Evolutionary conservation across 2,329 filamentous ascomycete genomes (phyloP).

Genomic region (Fusarium pseudograminearum): DNA sequence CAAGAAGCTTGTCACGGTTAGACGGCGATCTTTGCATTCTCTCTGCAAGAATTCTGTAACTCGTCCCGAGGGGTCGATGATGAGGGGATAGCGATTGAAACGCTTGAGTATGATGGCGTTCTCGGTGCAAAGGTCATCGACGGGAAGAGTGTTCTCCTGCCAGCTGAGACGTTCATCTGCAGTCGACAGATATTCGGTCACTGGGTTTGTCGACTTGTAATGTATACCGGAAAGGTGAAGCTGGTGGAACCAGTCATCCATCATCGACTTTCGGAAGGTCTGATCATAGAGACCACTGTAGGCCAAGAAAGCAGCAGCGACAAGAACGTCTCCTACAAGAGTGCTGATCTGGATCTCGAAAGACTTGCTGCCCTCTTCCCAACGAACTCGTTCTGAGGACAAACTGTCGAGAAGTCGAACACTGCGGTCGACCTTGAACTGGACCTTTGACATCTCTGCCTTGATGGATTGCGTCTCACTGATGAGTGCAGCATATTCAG

Average conservation of each 20-base stretch:
- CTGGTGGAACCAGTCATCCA: slow-evolving; percentile 97
- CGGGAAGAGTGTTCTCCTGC: slow-evolving; percentile 93
- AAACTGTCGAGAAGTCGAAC: slow-evolving; percentile 93
- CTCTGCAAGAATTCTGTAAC: slow-evolving; percentile 96
- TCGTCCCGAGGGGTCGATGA: slow-evolving; percentile 96
- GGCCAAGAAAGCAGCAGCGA: slow-evolving; percentile 96
- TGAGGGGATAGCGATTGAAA: slow-evolving; percentile 98
- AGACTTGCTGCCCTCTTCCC: slow-evolving; percentile 97
- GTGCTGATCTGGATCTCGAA: slow-evolving; percentile 99
- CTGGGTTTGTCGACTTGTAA: slow-evolving; percentile 92
- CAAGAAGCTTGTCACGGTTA: slow-evolving; percentile 97
- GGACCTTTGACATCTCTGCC: slow-evolving; percentile 92
- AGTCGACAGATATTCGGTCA: slow-evolving; percentile 96
- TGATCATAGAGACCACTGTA: slow-evolving; percentile 98
- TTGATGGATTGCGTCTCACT: slow-evolving; percentile 98
- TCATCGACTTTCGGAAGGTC: slow-evolving; percentile 96
- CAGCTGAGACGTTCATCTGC: slow-evolving; percentile 94
- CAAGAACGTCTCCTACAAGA: slow-evolving; percentile 92
- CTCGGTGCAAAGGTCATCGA: slow-evolving; percentile 97
- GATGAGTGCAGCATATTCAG: slow-evolving; percentile 93
- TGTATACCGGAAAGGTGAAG: slow-evolving; percentile 91
- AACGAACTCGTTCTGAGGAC: slow-evolving; percentile 90
- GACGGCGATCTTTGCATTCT: slow-evolving; percentile 90
- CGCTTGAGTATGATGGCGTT: slow-evolving; percentile 97
- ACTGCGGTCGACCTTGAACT: slow-evolving; percentile 98